Conservation (phyloP, 192 early-diverging fungal genomes). For the Coemansia sp. region DNA sequence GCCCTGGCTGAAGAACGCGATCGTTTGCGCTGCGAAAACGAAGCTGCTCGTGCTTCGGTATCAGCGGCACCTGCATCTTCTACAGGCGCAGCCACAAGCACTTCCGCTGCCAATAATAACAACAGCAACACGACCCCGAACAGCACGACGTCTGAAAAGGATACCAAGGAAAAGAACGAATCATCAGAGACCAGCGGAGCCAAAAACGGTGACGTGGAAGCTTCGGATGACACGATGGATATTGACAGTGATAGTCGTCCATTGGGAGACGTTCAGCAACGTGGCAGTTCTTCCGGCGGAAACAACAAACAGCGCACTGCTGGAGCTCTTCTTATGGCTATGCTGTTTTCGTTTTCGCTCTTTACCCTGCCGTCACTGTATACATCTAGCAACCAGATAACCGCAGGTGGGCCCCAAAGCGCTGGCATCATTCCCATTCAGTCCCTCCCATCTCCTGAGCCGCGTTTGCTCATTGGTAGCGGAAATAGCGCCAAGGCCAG, state of each 20-base stretch:
- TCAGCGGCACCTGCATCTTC: constrained; percentile 19
- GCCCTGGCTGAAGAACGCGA: constrained; percentile 54
- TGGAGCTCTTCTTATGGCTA: constrained; percentile 59
- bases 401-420: constrained; percentile 29
- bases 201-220: not conserved
- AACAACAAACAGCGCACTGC: constrained; percentile 24
- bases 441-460: constrained; percentile 20
- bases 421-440: constrained; percentile 24
- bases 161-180: not conserved
- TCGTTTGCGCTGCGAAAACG: constrained; percentile 39
- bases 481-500: not conserved
- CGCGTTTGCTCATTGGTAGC: constrained; percentile 28
- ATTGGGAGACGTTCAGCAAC: not conserved
- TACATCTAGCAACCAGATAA: constrained; percentile 26
- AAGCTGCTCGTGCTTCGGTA: constrained; percentile 12
- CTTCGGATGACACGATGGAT: constrained; percentile 29
- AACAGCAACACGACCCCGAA: not conserved
- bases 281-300: not conserved
- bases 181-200: not conserved
- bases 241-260: constrained; percentile 53
- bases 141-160: not conserved
- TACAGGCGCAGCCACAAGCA: constrained; percentile 7
- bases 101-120: not conserved
- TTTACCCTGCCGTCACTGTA: constrained; percentile 69
- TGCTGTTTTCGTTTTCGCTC: constrained; percentile 82